Conservation (phyloP, 1,284 basidiomycete species). For the Microbotryum lychnidis-dioicae region DNA sequence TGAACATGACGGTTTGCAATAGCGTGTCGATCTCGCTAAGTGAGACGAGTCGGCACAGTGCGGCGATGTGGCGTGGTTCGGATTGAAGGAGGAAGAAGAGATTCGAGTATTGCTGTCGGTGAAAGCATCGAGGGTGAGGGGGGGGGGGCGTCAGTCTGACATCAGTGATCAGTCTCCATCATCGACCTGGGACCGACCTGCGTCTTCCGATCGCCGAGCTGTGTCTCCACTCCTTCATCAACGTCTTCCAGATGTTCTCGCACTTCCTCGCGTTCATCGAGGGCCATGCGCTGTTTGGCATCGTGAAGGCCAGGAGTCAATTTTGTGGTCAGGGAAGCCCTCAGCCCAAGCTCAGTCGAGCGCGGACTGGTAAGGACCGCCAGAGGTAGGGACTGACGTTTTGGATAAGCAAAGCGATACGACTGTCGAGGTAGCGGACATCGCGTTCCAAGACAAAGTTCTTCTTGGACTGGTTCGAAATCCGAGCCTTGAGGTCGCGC, state of each 20-base stretch:
- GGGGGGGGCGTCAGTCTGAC: neutral
- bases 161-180: neutral
- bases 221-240: conserved; percentile 47
- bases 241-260: conserved; percentile 90
- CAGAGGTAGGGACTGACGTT: conserved; percentile 56
- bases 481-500: conserved; percentile 90
- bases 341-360: neutral
- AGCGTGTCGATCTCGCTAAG: conserved; percentile 95
- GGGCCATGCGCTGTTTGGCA: conserved; percentile 34
- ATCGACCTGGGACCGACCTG: conserved; percentile 35
- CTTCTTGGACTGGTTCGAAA: conserved; percentile 97
- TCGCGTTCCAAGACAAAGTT: conserved; percentile 98
- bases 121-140: neutral
- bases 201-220: conserved; percentile 81
- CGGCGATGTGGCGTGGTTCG: conserved; percentile 92
- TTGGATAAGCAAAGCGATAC: conserved; percentile 95
- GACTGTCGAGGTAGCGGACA: conserved; percentile 93
- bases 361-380: neutral
- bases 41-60: conserved; percentile 92
- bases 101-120: conserved; percentile 81
- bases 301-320: neutral
- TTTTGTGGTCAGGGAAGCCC: neutral
- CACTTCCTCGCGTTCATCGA: conserved; percentile 62
- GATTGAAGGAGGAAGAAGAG: conserved; percentile 97
- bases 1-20: conserved; percentile 99